Evolutionary conservation across 1,139 yeast genomes (phyloP).

Genomic region (Geotrichum phurueaensis): DNA sequence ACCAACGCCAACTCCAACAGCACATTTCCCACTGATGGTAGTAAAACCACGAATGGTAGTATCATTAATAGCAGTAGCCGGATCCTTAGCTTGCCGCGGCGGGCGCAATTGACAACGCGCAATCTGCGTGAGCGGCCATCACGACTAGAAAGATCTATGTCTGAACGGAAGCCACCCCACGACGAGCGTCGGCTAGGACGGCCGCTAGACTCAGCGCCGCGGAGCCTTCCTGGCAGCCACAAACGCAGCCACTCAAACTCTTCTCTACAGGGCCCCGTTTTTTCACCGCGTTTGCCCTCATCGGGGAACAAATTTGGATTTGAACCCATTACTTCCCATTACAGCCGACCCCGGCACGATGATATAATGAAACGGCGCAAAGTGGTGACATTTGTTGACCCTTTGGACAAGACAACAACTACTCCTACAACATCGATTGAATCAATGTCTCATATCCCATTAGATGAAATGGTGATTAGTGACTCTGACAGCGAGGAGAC

Average conservation of each 20-base stretch:
- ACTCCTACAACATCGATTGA: not conserved
- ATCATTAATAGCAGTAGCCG: not conserved
- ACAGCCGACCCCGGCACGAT: not conserved
- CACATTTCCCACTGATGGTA: not conserved
- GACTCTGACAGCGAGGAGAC: not conserved
- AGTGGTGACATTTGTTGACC: slow-evolving; percentile 1
- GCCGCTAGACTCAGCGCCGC: not conserved
- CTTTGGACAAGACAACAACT: not conserved
- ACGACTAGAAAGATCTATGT: not conserved
- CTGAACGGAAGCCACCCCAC: not conserved
- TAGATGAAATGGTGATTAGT: not conserved
- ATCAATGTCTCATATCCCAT: not conserved
- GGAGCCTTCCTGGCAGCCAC: not conserved
- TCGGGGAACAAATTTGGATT: not conserved
- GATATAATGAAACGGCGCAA: not conserved
- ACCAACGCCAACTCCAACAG: not conserved
- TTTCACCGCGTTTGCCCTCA: not conserved
- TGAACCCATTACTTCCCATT: not conserved
- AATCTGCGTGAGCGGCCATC: not conserved
- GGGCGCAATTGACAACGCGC: not conserved
- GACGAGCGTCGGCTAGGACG: not conserved
- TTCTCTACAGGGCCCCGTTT: not conserved
- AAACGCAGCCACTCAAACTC: not conserved
- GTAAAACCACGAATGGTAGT: not conserved
- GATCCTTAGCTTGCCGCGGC: not conserved